phyloP scores from a whole-genome alignment of 1,284 basidiomycete genomes.

The Laetiporus sulphureus region DNA sequence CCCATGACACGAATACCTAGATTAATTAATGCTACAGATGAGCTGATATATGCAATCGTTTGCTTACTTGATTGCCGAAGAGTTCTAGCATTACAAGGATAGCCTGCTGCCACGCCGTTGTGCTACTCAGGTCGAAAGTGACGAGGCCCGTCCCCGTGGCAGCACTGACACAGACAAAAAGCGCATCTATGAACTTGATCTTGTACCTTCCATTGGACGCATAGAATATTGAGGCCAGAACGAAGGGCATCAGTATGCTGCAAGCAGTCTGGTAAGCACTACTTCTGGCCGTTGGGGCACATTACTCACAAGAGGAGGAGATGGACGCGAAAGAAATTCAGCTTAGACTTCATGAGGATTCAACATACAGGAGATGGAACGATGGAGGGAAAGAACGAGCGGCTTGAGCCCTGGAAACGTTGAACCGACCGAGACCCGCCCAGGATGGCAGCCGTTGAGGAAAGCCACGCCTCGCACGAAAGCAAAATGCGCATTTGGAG shows the following conservation, averaged over 20 bases:
- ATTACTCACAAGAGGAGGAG: constrained; percentile 39
- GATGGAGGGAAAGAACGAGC: no score
- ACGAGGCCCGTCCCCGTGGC: constrained; percentile 73
- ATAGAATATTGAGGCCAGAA: constrained; percentile 64
- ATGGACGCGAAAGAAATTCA: constrained; percentile 65
- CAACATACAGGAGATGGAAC: background rate
- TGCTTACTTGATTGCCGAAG: constrained; percentile 52
- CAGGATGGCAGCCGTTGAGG: no score
- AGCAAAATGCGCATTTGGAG: no score
- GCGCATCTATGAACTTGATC: constrained; percentile 61
- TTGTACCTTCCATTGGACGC: constrained; percentile 57
- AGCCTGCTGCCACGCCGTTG: constrained; percentile 71
- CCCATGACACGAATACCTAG: constrained; percentile 28
- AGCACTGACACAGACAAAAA: constrained; percentile 71
- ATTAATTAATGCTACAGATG: background rate
- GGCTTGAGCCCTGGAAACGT: no score
- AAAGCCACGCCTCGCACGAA: no score
- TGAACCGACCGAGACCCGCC: no score
- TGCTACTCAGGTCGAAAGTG: constrained; percentile 63
- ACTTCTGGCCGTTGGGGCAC: no score
- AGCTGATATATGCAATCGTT: background rate
- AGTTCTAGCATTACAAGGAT: constrained; percentile 64
- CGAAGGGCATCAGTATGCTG: constrained; percentile 62
- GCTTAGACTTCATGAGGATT: constrained; percentile 22
- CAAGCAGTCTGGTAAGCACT: background rate